These are phyloP conservation scores for Tolypocladium pustulatum DNA, from an alignment of 2,329 filamentous ascomycete species.

Conservation along the genomic window DNA sequence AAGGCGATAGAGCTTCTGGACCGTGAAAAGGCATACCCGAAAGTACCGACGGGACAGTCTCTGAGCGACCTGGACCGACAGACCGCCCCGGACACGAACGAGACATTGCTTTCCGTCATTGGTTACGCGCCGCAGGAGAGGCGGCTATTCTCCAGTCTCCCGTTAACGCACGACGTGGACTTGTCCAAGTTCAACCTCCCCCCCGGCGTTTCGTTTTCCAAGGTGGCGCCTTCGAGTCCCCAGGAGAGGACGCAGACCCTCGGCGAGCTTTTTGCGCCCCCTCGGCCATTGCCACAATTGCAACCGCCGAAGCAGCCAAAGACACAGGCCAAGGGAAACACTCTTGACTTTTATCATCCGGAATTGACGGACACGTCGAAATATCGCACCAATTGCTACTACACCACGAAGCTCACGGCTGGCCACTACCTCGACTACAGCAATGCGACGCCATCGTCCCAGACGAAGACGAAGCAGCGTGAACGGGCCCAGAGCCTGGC, in stretches of 20 bases:
- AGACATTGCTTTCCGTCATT: slow-evolving; percentile 61
- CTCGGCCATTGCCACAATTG: slow-evolving; percentile 52
- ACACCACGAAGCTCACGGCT: slow-evolving; percentile 51
- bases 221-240: slow-evolving; percentile 20
- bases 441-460: slow-evolving; percentile 47
- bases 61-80: slow-evolving; percentile 28
- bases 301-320: slow-evolving; percentile 65
- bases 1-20: slow-evolving; percentile 52
- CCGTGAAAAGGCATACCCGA: slow-evolving; percentile 46
- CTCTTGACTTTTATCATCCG: slow-evolving; percentile 42
- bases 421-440: slow-evolving; percentile 64
- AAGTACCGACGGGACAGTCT: slow-evolving; percentile 24
- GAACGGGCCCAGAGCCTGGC: slow-evolving; percentile 61
- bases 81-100: slow-evolving; percentile 30
- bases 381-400: slow-evolving; percentile 50
- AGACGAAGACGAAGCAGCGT: slow-evolving; percentile 52
- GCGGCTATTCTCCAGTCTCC: slow-evolving; percentile 80
- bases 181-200: slow-evolving; percentile 47
- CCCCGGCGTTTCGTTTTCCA: slow-evolving; percentile 51
- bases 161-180: slow-evolving; percentile 18
- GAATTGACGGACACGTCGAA: slow-evolving; percentile 44
- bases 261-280: slow-evolving; percentile 64
- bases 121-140: slow-evolving; percentile 65
- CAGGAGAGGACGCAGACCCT: slow-evolving; percentile 51
- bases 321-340: slow-evolving; percentile 52